Evolutionary conservation across 176 grass and related monocot species (phyloP), one percentile per base, ranked within the genome.

Genomic region (Ensete glaucum): DNA sequence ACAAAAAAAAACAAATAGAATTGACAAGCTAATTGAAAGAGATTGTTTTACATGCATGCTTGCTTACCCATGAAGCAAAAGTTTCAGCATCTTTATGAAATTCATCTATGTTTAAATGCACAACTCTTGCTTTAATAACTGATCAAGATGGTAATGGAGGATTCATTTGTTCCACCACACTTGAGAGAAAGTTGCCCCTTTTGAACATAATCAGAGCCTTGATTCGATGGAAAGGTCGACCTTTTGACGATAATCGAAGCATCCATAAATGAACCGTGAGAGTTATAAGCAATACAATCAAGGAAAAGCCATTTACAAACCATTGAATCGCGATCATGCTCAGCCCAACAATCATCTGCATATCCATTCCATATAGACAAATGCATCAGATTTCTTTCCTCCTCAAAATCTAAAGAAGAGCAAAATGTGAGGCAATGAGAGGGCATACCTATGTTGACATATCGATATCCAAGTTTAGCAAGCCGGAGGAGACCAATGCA

Each of bases 311-410:
- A 16, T 55, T 1, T 52, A 14, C 1, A 43, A 64, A 98, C 95
- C 86, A 74, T 64, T 2, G 80, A 78, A 52, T 94, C 90, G 8
- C 95, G 90, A 9, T 91, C 13, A 0, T 82, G 27, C 60, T 94
- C 95, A 8, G 84, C 95, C 90, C 90, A 99, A 54, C 95, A 99
- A 74, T 94, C 95, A 81, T 94, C 95, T 99, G 72, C 22, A 66
- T 53, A 76, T 68, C 11, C 53, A 34, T 49, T 1, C 24, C 24
- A 6, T 24, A 23, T 6, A 9, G 13, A 20, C n/a, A 82, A 25
- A 1, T 62, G 2, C 1, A 14, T 54, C 19, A 76, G 25, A 54
- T 11, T 76, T 16, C 22, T 25, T 25, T 25, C n/a, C 9, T 77
- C 20, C 1, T 8, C 53, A 19, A n/a, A 1, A 71, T 27, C 13